Evolutionary conservation across 139 green algal genomes (phyloP).

Genomic region (Picochlorum sp.): DNA sequence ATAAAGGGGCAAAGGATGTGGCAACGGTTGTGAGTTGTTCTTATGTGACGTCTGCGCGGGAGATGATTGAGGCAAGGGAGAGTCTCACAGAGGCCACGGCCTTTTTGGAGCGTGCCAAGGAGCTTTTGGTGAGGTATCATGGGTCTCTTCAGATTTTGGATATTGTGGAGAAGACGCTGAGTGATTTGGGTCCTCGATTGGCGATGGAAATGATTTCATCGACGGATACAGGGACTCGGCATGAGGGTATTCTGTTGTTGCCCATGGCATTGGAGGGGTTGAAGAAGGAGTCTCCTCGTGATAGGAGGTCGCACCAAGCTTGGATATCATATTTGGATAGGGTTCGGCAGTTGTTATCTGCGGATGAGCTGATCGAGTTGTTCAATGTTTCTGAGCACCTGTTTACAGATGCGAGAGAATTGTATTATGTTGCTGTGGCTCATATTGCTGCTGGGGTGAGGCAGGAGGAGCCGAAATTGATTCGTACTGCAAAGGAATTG

Average conservation of each 20-base stretch:
- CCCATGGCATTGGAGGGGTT: background rate
- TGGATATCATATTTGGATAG: conserved; percentile 15
- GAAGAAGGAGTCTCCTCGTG: background rate
- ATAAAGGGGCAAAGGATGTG: conserved; percentile 24
- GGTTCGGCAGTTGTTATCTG: conserved; percentile 13
- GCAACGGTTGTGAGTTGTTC: conserved; percentile 23
- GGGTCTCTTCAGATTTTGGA: conserved; percentile 4
- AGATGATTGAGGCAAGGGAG: conserved; percentile 11
- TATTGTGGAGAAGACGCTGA: background rate
- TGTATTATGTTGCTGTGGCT: conserved; percentile 29
- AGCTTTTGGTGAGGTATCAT: conserved; percentile 18
- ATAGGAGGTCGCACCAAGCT: background rate
- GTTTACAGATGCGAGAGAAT: conserved; percentile 20
- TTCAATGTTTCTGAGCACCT: conserved; percentile 12
- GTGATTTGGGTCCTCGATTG: conserved; percentile 27
- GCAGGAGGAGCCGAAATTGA: background rate
- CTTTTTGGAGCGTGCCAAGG: conserved; percentile 18
- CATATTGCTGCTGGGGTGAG: conserved; percentile 20
- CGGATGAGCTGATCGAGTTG: conserved; percentile 28
- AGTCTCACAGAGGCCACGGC: background rate
- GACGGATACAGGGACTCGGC: background rate
- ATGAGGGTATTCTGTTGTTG: background rate
- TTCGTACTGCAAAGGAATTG: conserved; percentile 14
- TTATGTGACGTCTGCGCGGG: conserved; percentile 12
- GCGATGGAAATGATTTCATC: conserved; percentile 25